These are phyloP conservation scores for Dicorynia guianensis DNA, from an alignment of 306 rosid species.

Conservation along the genomic window DNA sequence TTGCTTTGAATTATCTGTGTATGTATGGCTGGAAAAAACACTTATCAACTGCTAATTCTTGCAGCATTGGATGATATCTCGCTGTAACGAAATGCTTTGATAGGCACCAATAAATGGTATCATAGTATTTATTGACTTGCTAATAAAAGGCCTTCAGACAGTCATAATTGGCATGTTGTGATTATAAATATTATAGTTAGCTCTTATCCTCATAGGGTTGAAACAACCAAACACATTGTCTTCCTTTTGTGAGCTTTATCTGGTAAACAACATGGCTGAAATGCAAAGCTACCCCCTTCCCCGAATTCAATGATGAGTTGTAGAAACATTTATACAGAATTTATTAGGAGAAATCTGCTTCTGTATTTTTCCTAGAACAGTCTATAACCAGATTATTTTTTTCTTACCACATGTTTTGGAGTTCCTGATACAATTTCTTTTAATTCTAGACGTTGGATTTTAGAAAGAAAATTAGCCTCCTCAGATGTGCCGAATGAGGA, in stretches of 20 bases:
- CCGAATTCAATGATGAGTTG: background rate
- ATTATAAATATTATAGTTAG: constrained; percentile 9
- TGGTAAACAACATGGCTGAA: constrained; percentile 8
- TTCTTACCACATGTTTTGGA: constrained; percentile 37
- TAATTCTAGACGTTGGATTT: constrained; percentile 82
- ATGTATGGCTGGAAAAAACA: background rate
- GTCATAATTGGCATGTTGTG: background rate
- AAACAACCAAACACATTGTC: constrained; percentile 9
- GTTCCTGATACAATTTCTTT: constrained; percentile 42
- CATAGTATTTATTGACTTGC: constrained; percentile 33
- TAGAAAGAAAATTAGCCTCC: constrained; percentile 88
- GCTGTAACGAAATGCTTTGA: constrained; percentile 30
- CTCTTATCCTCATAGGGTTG: constrained; percentile 32
- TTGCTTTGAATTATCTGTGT: constrained; percentile 27
- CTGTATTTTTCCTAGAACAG: constrained; percentile 23
- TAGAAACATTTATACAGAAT: background rate
- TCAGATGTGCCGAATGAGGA: constrained; percentile 95
- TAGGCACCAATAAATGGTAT: constrained; percentile 18
- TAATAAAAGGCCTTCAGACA: constrained; percentile 7
- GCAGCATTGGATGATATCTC: constrained; percentile 13
- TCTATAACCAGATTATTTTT: constrained; percentile 37
- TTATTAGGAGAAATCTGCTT: background rate
- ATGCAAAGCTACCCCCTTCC: constrained; percentile 1
- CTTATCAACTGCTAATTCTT: background rate
- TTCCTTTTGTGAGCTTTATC: constrained; percentile 35